phyloP scores from a whole-genome alignment of 495 filamentous ascomycete species.

The Penicillium flavigenum region DNA sequence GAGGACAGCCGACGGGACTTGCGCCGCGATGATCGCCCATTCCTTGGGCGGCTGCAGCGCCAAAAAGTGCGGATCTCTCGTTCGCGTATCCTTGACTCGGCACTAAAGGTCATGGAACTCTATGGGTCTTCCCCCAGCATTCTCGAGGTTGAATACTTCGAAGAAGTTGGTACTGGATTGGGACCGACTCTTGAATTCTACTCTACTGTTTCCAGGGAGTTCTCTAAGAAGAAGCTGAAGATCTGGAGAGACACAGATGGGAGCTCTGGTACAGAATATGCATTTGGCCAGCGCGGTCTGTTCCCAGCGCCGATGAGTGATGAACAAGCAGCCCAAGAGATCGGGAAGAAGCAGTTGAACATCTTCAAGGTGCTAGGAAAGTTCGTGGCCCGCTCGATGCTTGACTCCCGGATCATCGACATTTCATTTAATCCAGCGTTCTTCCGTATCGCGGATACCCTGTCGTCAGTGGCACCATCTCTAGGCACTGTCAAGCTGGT shows the following conservation, averaged over 20 bases:
- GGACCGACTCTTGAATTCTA: conserved; percentile 98
- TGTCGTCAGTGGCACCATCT: conserved; percentile 73
- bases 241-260: conserved; percentile 93
- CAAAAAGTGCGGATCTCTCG: conserved; percentile 97
- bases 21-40: conserved; percentile 82
- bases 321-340: conserved; percentile 67
- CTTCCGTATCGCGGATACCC: conserved; percentile 86
- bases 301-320: conserved; percentile 93
- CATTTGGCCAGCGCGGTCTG: conserved; percentile 79
- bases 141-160: conserved; percentile 97
- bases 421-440: conserved; percentile 97
- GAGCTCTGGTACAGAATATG: conserved; percentile 73
- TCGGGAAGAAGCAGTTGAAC: conserved; percentile 78
- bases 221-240: conserved; percentile 93
- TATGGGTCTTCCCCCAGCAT: conserved; percentile 95
- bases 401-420: conserved; percentile 97
- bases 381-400: conserved; percentile 97
- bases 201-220: conserved; percentile 95
- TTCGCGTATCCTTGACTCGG: conserved; percentile 89
- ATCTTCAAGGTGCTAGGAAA: conserved; percentile 94
- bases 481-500: conserved; percentile 91
- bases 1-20: conserved; percentile 78
- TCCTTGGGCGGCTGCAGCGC: conserved; percentile 89
- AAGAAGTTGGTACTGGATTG: conserved; percentile 95
- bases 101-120: conserved; percentile 98